Evolutionary conservation across 2,329 filamentous ascomycete species (phyloP), one percentile per base, ranked within the genome.

Genomic region (Byssochlamys sp.): DNA sequence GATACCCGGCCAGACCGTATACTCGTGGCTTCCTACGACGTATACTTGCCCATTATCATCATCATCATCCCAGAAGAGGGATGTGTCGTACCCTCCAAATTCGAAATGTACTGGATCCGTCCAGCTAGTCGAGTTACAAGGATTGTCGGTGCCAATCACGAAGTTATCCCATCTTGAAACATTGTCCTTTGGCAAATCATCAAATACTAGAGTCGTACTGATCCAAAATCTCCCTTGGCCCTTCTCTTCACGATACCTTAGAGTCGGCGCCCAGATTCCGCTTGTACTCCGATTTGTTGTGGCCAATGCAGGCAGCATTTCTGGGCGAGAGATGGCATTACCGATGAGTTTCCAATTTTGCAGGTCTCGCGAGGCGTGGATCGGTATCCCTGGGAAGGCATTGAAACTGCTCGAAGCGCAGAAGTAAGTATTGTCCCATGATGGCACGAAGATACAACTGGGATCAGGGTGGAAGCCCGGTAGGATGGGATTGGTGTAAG

Each of bases 381-480:
- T 67, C 0, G 77, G 76, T 1, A 78, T 66, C 0, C 77, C 77
- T 0, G 77, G 77, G 52, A 76, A 78, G 1, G 71, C 69, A 54
- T 74, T 67, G 64, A 80, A 79, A n/a, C 71, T 75, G 1, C 76
- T 77, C 1, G 71, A 71, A 1, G 74, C 75, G 55, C 76, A 76
- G 65, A 77, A 79, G 62, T 75, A 77, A 0, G 73, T 76, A 26
- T 70, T 62, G 33, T 67, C 62, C 35, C 35, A 39, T 39, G 35
- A 39, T 2, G 35, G 35, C 4, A 78, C 73, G 48, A 73, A 71
- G 25, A 75, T 71, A 57, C 76, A 77, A 51, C 71, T 75, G 1
- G 77, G 77, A 59, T 79, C 77, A 0, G 77, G 73, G 54, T 77
- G 70, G 55, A 75, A 80, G 11, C 77, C 77, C 3, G 77, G 73